These are phyloP conservation scores for Verticillium dahliae DNA, from an alignment of 2,329 filamentous ascomycete species.

Conservation along the genomic window DNA sequence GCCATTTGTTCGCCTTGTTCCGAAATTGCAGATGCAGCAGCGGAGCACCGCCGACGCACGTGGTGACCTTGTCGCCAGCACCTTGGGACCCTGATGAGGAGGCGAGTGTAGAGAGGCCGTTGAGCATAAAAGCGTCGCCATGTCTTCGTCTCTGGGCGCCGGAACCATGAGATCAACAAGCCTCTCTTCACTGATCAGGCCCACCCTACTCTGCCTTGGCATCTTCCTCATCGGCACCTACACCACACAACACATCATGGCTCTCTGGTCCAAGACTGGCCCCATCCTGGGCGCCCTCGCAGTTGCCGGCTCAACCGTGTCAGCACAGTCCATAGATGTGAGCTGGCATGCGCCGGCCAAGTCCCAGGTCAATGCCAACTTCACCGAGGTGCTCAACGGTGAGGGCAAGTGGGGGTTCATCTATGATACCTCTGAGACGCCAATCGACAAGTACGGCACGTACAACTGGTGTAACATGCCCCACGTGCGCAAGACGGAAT, in stretches of 20 bases:
- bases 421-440: conserved; percentile 59
- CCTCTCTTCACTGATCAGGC: conserved; percentile 3
- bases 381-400: conserved; percentile 49
- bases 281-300: conserved; percentile 8
- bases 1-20: background rate
- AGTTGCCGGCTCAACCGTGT: conserved; percentile 3
- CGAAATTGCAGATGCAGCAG: background rate
- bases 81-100: background rate
- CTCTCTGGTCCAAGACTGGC: conserved; percentile 2
- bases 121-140: background rate
- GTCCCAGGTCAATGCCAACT: conserved; percentile 50
- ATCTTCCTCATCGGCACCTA: conserved; percentile 6
- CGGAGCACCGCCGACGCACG: background rate
- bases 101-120: background rate
- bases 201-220: conserved; percentile 6
- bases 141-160: background rate
- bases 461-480: conserved; percentile 91
- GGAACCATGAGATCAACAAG: background rate
- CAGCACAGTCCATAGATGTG: conserved; percentile 26
- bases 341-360: conserved; percentile 53
- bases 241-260: conserved; percentile 8
- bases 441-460: conserved; percentile 48
- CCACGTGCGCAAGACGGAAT: conserved; percentile 64
- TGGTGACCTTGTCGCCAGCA: background rate
- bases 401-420: conserved; percentile 67